Evolutionary conservation across 306 rosid species (phyloP).

Genomic region (Senna tora): DNA sequence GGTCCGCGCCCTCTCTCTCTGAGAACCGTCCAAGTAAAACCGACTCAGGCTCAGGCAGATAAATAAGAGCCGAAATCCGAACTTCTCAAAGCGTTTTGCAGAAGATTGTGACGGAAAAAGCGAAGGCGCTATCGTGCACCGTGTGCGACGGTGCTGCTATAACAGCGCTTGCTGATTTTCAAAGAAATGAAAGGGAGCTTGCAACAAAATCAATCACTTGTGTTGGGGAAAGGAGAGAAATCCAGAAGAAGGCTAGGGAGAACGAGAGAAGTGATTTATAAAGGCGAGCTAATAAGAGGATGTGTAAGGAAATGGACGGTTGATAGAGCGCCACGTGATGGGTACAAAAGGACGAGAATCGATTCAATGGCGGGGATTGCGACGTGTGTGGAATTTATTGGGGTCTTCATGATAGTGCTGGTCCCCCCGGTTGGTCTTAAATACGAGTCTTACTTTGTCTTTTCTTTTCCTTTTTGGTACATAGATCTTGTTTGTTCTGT

Average conservation of each 20-base stretch:
- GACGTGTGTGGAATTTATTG: neutral
- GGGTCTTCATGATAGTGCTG: neutral
- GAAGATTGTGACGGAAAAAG: neutral
- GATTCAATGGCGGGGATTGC: neutral
- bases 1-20: neutral
- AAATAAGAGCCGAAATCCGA: neutral
- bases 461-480: too few relatives aligned
- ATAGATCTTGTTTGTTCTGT: neutral
- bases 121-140: constrained; percentile 37
- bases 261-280: neutral
- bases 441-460: too few relatives aligned
- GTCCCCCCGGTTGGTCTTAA: neutral
- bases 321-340: constrained; percentile 12
- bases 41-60: constrained; percentile 3
- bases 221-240: neutral
- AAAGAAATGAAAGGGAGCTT: constrained; percentile 26
- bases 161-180: constrained; percentile 11
- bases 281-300: neutral
- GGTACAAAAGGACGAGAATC: neutral
- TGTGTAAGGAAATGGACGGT: neutral
- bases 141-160: neutral
- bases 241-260: neutral
- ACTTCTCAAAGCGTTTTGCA: neutral
- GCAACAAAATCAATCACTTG: constrained; percentile 14
- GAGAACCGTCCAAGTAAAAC: constrained; percentile 6